Evolutionary conservation across 163 green algal genomes (phyloP).

Genomic region (Chlamydomonas reinhardtii): DNA sequence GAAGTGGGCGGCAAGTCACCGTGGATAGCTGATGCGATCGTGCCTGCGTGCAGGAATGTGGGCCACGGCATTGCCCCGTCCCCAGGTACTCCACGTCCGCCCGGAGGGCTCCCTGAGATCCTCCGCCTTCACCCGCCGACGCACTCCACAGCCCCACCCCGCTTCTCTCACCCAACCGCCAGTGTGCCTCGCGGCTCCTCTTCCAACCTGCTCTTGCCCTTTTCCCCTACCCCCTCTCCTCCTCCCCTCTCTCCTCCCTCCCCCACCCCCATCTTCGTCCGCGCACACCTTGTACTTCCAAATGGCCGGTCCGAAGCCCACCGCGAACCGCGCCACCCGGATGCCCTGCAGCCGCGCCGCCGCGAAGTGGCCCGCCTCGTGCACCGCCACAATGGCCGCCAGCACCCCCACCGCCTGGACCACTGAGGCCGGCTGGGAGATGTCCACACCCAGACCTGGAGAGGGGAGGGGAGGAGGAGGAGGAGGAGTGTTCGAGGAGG

Average conservation of each 20-base stretch:
- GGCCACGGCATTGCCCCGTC: too few species aligned
- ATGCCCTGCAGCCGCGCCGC: constrained; percentile 91
- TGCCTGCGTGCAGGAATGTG: too few species aligned
- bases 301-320: constrained; percentile 95
- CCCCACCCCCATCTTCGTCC: not conserved
- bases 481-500: not conserved
- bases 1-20: too few species aligned
- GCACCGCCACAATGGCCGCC: constrained; percentile 88
- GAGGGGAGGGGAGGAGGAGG: not conserved
- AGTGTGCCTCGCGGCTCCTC: too few species aligned
- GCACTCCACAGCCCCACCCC: too few species aligned
- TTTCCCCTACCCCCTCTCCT: not conserved
- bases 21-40: too few species aligned
- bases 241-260: not conserved
- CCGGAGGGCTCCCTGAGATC: too few species aligned
- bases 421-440: constrained; percentile 63
- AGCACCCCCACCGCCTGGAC: constrained; percentile 87
- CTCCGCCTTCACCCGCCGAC: too few species aligned
- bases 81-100: too few species aligned
- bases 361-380: constrained; percentile 95
- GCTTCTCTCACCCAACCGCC: too few species aligned
- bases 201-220: too few species aligned
- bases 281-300: constrained; percentile 77
- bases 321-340: constrained; percentile 95
- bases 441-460: constrained; percentile 12